Base-by-base conservation (phyloP, 345 rosid genomes). In the Sisymbrium irio region DNA sequence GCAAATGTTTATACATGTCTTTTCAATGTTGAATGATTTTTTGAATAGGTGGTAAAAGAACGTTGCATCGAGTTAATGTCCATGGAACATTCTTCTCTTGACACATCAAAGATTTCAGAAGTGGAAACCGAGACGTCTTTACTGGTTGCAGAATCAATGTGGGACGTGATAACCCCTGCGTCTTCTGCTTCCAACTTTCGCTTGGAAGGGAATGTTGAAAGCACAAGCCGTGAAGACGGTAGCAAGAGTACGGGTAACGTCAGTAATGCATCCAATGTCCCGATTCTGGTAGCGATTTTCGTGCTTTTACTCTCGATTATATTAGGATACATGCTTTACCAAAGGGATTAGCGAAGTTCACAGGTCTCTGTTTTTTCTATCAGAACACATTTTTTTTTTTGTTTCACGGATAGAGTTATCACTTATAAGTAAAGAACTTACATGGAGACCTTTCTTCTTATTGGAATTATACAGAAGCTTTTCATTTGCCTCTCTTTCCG, bases 51-150 rank as follows among this genome's bases (percentile, higher is more conserved):
- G 41, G 41, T 91, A 69, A 89, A 88, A 77, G 96, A 91, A 62
- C 98, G 85, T 71, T 94, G 95, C 54, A 78, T 83, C 11, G 97
- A 91, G 85, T 54, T 91, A 76, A 87, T 89, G 87, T 87, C 92
- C 20, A 84, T 86, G 90, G 93, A 86, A 80, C 47, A 71, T 64
- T 79, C 82, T 40, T 80, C 83, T 62, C 55, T 77, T 4, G 90
- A 87, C 68, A 37, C 47, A 41, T 83, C 89, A 36, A 71, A 64
- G 32, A 69, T 89, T 15, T 75, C 88, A 74, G 89, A 88, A 73
- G 85, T 84, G 3, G 97, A 94, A 82, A 71, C 42, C 17, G 89
- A 88, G 58, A 84, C 86, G 3, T 63, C 85, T 10, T 68, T 79
- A 27, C 17, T 79, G 15, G 64, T 72, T 10, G 68, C 80, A 6